Conservation (phyloP, 768 basidiomycete species). For the Boletus fagicola region DNA sequence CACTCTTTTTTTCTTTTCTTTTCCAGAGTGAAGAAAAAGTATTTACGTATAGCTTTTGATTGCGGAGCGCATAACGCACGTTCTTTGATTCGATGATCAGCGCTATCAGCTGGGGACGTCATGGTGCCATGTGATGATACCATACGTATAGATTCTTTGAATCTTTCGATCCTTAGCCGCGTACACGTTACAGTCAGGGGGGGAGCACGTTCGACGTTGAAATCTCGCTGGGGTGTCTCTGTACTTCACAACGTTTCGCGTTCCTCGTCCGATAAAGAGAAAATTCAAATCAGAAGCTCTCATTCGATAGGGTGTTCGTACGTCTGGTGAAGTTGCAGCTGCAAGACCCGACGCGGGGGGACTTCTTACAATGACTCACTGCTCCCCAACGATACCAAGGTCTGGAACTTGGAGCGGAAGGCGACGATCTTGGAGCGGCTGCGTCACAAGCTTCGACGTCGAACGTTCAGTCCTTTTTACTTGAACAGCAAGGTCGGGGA, state of each 20-base stretch:
- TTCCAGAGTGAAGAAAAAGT: no score
- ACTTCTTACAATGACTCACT: slow-evolving; percentile 16
- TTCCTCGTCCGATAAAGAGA: slow-evolving; percentile 33
- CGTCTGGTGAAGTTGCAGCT: slow-evolving; percentile 10
- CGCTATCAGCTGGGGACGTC: no score
- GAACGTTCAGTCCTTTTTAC: not conserved
- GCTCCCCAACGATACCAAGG: slow-evolving; percentile 21
- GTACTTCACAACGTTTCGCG: slow-evolving; percentile 23
- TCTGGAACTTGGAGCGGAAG: slow-evolving; percentile 26
- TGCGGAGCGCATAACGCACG: no score
- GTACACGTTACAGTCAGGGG: no score
- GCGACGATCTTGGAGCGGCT: slow-evolving; percentile 5
- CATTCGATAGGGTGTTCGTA: slow-evolving; percentile 13
- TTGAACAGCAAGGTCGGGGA: not conserved
- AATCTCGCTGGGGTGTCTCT: slow-evolving; percentile 23
- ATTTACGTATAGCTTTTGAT: no score
- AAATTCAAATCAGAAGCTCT: slow-evolving; percentile 11
- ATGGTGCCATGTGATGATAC: no score
- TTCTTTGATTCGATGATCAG: no score
- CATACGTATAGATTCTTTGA: no score
- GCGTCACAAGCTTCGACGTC: no score
- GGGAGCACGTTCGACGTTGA: no score
- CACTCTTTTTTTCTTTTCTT: slow-evolving; percentile 20
- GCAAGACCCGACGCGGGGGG: slow-evolving; percentile 1
- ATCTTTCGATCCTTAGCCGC: no score